A percentile compares a stretch with the other conserved stretches of the same genome.
Evolutionary conservation across 495 filamentous ascomycete species (phyloP).

Genomic region (Chaetomium tenue): DNA sequence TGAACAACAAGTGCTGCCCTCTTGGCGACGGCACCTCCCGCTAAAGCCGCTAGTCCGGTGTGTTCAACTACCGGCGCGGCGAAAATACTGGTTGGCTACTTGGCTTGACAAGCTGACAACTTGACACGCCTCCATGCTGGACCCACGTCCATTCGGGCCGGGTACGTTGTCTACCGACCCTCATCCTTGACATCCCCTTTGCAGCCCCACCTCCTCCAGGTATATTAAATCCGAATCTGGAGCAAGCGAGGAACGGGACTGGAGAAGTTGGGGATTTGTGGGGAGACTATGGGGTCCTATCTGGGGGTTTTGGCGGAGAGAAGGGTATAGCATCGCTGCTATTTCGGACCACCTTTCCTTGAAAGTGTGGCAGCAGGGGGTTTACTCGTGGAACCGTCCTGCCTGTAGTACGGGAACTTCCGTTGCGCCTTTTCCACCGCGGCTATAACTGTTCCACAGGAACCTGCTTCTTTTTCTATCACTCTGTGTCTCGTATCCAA

Average conservation of each 20-base stretch:
- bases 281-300: background rate
- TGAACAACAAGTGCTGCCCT: too few relatives aligned
- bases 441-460: background rate
- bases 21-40: too few relatives aligned
- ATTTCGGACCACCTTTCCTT: background rate
- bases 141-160: background rate
- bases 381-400: background rate
- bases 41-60: too few relatives aligned
- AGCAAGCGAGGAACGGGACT: background rate
- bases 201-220: background rate
- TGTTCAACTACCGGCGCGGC: too few relatives aligned
- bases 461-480: background rate
- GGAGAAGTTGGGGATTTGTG: conserved; percentile 1
- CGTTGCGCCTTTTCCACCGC: background rate
- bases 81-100: background rate
- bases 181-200: background rate
- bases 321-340: background rate
- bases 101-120: background rate
- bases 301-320: background rate
- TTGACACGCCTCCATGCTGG: background rate
- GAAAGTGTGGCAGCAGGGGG: background rate
- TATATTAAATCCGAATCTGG: background rate
- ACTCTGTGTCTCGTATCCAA: background rate
- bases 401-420: background rate
- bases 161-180: background rate